Percentiles rank a stretch among this genome's conserved stretches.
These are phyloP conservation scores for Ophiocordyceps camponoti-saundersi DNA, from an alignment of 2,329 filamentous ascomycete genomes.

Conservation along the genomic window DNA sequence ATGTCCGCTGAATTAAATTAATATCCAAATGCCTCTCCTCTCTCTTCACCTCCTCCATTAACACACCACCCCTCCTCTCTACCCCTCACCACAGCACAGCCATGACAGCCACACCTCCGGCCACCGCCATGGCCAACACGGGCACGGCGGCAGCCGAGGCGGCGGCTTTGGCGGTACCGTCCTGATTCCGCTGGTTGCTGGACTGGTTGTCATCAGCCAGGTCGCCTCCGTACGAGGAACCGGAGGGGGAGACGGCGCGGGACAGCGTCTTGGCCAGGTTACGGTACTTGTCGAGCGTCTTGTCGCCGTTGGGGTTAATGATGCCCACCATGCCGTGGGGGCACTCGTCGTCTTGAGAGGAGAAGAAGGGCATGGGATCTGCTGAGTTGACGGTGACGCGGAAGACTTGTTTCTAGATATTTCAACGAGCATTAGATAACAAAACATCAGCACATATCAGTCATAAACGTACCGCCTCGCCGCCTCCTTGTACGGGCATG, in stretches of 20 bases:
- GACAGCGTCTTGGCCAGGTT: constrained; percentile 11
- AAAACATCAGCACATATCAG: no score
- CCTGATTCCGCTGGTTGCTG: not conserved
- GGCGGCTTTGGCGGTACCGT: not conserved
- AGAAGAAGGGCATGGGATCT: constrained; percentile 20
- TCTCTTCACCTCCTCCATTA: no score
- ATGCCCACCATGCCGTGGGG: constrained; percentile 21
- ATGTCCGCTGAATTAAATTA: no score
- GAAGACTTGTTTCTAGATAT: constrained; percentile 19
- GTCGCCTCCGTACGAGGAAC: constrained; percentile 12
- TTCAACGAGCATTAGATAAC: no score
- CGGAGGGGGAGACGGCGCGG: constrained; percentile 10
- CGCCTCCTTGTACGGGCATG: constrained; percentile 9
- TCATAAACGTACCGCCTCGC: no score
- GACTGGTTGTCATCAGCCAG: constrained; percentile 6
- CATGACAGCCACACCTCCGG: not conserved
- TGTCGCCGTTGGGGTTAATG: constrained; percentile 14
- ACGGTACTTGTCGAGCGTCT: constrained; percentile 15
- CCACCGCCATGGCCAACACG: not conserved
- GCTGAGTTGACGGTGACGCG: constrained; percentile 15
- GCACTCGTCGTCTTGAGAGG: constrained; percentile 20
- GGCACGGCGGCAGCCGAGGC: not conserved
- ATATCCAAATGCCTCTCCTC: no score
- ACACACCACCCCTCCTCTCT: no score
- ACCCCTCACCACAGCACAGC: not conserved